Base-by-base conservation (phyloP, 352 stramenopile species). In the Phytophthora sp. region DNA sequence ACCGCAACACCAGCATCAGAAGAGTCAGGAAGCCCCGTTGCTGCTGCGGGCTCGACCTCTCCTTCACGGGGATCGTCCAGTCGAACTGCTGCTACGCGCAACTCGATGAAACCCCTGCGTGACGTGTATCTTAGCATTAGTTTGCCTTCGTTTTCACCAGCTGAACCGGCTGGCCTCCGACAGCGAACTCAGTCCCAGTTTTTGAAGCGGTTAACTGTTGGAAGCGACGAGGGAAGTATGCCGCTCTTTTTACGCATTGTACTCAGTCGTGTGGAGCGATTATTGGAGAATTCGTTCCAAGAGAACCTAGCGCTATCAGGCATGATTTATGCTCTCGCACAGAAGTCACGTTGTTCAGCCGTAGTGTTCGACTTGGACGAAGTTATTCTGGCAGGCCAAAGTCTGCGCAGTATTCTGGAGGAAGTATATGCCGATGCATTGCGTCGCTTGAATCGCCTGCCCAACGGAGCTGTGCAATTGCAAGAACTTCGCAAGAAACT, bases 281-380 rank as follows among this genome's bases (percentile, higher is more conserved):
- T 94, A 21, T 58, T 96, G 37, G 84, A 94, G 54, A 92, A 88
- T 66, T 92, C 85, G 5, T 89, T 96, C 35, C 70, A 91, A 5
- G 87, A 94, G 56, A 96, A 94, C 32, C 48, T 96, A 13, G 84
- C 87, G 15, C 61, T 96, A 2, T 96, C 87, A 3, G 87, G 87
- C 4, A 45, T 96, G 30, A 73, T 96, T 20, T 87, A 83, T 20
- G 69, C 74, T n/a, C 61, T 96, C 2, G 85, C 87, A 1, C 77
- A 89, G 10, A 92, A 91, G 61, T 54, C 68, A 5, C 69, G 70
- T 17, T 92, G 82, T 27, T 67, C 67, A 0, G 21, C 57, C 0
- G 55, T 84, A 2, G 67, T 92, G 28, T 92, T 92, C 49, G 82
- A 91, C 31, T 42, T 86, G 28, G 51, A 63, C 10, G 79, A 92